Conservation (phyloP, 2,329 filamentous ascomycete genomes). For the Penicillium fuscoglaucum region DNA sequence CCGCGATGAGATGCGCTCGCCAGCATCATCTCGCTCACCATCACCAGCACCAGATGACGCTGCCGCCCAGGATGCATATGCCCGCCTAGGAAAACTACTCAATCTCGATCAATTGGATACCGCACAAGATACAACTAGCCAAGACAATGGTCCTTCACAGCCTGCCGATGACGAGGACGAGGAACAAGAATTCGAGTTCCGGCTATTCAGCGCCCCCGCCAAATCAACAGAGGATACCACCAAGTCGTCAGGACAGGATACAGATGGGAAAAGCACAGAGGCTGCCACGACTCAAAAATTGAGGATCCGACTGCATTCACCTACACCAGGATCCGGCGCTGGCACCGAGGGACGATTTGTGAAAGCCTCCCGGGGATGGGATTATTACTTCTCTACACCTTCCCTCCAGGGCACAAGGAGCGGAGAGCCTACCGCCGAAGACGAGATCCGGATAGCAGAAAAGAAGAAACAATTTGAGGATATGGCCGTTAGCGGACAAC, state of each 20-base stretch:
- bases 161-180: constrained; percentile 31
- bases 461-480: constrained; percentile 38
- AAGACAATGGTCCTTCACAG: constrained; percentile 5
- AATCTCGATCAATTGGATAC: constrained; percentile 32
- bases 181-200: constrained; percentile 48
- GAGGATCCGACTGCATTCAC: constrained; percentile 42
- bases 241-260: not conserved
- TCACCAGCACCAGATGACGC: constrained; percentile 33
- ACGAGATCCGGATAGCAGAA: constrained; percentile 11
- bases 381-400: constrained; percentile 44
- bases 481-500: constrained; percentile 37
- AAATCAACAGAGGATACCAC: constrained; percentile 15
- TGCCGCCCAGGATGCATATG: constrained; percentile 30
- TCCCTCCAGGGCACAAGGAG: constrained; percentile 23
- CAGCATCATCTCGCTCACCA: constrained; percentile 32
- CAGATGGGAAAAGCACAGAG: not conserved
- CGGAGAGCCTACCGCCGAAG: constrained; percentile 3
- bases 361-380: constrained; percentile 44
- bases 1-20: constrained; percentile 38
- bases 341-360: constrained; percentile 40
- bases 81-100: constrained; percentile 36
- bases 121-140: not conserved
- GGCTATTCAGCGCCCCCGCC: constrained; percentile 40
- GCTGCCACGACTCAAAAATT: constrained; percentile 37
- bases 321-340: constrained; percentile 32